Conservation (phyloP, 176 grass and related monocot genomes). For the Oryza coarctata region DNA sequence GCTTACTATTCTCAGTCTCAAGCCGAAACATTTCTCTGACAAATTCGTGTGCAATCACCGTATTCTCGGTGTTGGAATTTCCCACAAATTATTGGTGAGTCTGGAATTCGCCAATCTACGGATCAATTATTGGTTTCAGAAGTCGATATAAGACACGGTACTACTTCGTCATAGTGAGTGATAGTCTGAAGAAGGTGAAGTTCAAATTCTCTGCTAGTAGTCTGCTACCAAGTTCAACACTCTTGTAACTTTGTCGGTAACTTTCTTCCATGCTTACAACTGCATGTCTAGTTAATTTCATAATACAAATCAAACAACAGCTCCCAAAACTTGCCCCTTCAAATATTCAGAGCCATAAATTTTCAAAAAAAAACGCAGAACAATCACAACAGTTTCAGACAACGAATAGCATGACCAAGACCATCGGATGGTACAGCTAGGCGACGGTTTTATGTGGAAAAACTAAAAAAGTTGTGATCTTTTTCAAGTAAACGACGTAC, state of each 20-base stretch:
- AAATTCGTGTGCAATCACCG: not conserved
- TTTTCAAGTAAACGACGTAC: not conserved
- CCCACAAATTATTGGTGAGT: not conserved
- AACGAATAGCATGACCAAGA: not conserved
- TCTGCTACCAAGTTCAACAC: too few relatives aligned
- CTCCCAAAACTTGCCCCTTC: not conserved
- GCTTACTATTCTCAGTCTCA: not conserved
- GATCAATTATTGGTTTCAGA: slow-evolving; percentile 1
- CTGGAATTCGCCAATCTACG: slow-evolving; percentile 1
- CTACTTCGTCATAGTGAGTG: not conserved
- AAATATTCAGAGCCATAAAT: not conserved
- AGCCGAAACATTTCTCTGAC: not conserved
- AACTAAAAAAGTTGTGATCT: not conserved
- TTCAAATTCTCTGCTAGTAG: not conserved
- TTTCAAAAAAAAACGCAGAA: not conserved
- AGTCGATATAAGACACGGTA: not conserved
- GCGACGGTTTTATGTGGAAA: not conserved
- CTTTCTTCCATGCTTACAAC: not conserved
- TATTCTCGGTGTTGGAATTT: not conserved
- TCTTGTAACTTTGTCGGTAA: not conserved
- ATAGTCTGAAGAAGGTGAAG: too few relatives aligned
- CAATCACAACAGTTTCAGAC: not conserved
- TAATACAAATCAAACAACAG: not conserved
- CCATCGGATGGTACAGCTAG: not conserved
- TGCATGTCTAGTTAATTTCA: not conserved